Evolutionary conservation across 164 flowering plant genomes (phyloP).

Genomic region (Magnolia officinalis): DNA sequence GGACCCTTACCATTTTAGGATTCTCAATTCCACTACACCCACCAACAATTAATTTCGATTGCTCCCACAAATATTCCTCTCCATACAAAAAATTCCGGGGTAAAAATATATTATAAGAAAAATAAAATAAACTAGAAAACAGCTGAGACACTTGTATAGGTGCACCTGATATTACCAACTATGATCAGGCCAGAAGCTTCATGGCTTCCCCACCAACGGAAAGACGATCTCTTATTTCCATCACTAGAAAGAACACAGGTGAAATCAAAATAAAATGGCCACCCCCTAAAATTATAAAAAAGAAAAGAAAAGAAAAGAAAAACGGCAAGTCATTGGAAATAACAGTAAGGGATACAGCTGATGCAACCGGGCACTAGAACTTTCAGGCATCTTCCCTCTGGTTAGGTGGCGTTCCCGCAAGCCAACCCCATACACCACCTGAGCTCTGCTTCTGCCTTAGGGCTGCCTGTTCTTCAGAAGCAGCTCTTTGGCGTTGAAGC

Average conservation of each 20-base stretch:
- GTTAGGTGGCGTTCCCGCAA: constrained; percentile 66
- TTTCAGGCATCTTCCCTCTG: constrained; percentile 38
- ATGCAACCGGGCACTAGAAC: neutral
- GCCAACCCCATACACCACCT: constrained; percentile 98
- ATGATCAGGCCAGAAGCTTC: constrained; percentile 4
- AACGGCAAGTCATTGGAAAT: neutral
- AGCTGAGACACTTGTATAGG: neutral
- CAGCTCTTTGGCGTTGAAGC: constrained; percentile 86
- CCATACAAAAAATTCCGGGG: neutral
- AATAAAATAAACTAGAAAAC: neutral
- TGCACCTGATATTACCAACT: constrained; percentile 11
- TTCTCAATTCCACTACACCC: neutral
- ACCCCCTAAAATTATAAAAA: no score
- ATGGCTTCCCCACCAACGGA: constrained; percentile 4
- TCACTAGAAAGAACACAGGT: constrained; percentile 16
- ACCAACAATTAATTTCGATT: neutral
- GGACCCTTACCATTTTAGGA: neutral
- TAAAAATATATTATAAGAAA: constrained; percentile 8
- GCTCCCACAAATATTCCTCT: neutral
- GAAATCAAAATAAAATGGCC: neutral
- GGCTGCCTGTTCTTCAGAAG: constrained; percentile 92
- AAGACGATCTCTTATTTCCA: constrained; percentile 17
- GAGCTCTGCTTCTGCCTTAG: constrained; percentile 68
- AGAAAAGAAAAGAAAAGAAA: neutral
- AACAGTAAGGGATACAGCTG: neutral